Evolutionary conservation across 352 stramenopile genomes (phyloP), one percentile per base, ranked within the genome.

Genomic region (Phytophthora cryptogea): DNA sequence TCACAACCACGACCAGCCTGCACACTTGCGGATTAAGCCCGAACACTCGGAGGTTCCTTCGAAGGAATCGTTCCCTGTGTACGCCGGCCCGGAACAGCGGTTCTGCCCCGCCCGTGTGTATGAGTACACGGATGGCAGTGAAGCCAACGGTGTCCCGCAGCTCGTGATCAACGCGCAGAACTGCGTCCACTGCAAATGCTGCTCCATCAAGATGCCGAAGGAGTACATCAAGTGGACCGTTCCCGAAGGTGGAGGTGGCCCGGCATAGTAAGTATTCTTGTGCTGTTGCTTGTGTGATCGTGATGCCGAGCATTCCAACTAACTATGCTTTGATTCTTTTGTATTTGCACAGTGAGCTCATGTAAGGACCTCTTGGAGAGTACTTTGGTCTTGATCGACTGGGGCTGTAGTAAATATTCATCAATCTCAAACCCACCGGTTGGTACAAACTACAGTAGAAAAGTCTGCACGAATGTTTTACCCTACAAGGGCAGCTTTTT

Each of bases 191-290:
- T 99, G 97, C 85, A 99, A 99, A 76, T 99, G 94, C 78, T 99
- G 97, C 76, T 98, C 93, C 35, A 99, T 99, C 79, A 99, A 99
- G 79, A 99, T 98, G 95, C 97, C 97, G 2, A 66, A 97, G 57
- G 95, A 99, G 78, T 99, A 99, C 78, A 99, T 99, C 76, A 86
- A 99, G 42, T 99, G 97, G 97, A 99, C 96, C 36, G 97, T 99
- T 4, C 97, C 97, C 5, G 97, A 99, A 84, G 97, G 97, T 41
- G 97, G 90, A 54, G 97, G 97, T 54, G 97, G 97, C 62, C 97
- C 97, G 56, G 93, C 97, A 63, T 99, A 99, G 88, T 97, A 98
- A 77, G 79, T 98, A 40, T 32, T 31, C 45, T 40, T 62, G 23
- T 9, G 42, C 59, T 8, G 8, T 27, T 45, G 14, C 20, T 36